Base-by-base conservation (phyloP, 306 rosid species). In the Lupinus albus region DNA sequence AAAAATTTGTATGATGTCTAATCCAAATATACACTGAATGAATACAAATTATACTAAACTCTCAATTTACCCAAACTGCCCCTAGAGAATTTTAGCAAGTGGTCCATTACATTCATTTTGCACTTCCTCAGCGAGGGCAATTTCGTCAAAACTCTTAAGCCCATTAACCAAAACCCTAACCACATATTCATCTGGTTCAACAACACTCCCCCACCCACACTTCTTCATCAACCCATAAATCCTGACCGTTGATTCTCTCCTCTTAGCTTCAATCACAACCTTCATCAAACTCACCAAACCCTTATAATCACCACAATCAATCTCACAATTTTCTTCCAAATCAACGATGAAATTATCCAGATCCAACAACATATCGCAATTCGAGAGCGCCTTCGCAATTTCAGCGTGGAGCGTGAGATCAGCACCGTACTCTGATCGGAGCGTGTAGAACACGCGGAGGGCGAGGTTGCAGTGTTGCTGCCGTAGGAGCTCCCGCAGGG, bases 401-500 rank as follows among this genome's bases (percentile, higher is more conserved):
- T 87, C 88, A 0, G 91, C 88, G 49, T 84, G 81, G n/a, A 84
- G 68, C 0, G 86, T 18, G 1, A 86, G 33, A 7, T 87, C 93
- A 0, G 88, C 83, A 1, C 42, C 62, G 84, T 84, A 85, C 57
- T 92, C 98, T 0, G 96, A 87, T 70, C 93, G 85, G 70, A 87
- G 16, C 73, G 74, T 33, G 46, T 91, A 78, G 80, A 92, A 87
- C 7, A 79, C 96, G 7, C 16, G 80, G 15, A 92, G 84, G 2
- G 91, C 96, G 13, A 92, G 73, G 45, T 69, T 32, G 71, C 88
- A 87, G 3, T 83, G 91, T 0, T 86, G 91, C 70, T 89, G 95
- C 4, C 91, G 91, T 0, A 92, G 87, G 44, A 89, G 97, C 91
- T 93, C 98, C 15, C 81, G 68, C 9, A 93, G 78, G 52, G 89